Base-by-base conservation (phyloP, 78 protist species). In the Dictyostelium brefeldianum region DNA sequence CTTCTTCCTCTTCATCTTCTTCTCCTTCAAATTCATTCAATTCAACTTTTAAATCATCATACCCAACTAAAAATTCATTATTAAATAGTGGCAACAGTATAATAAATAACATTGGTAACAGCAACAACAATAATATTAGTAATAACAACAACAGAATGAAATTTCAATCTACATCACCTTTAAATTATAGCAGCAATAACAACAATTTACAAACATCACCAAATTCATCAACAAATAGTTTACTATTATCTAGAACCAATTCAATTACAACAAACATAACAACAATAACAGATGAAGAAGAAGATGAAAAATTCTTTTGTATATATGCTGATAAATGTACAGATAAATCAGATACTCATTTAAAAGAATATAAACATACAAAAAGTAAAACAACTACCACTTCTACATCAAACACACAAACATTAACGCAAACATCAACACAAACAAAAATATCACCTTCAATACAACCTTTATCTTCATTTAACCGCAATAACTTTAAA, bases 261-360 rank as follows among this genome's bases (percentile, higher is more conserved):
- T 2, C 1, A 36, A 36, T 8, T 18, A 7, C 15, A 59, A 17
- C 9, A 2, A 8, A 7, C 5, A 59, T 59, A 25, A 22, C 75
- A 25, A 22, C 75, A 67, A 11, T 25, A 57, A 51, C 18, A 27
- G 84, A 46, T 14, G 75, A 20, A 0, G 84, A 79, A 5, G 87
- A 80, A 10, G 50, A 29, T 14, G 62, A n/a, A 17, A 80, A 6
- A 46, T 80, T 80, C 46, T 8, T n/a, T 14, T 80, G 87, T 22
- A 62, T 80, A 3, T 22, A 36, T n/a, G 90, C 50, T 27, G 81
- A 62, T 27, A 20, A n/a, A 46, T 70, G 90, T 51, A 65, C 70
- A n/a, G 73, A 82, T 82, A 50, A 69, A 36, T 51, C 70, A 46
- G 81, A 65, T 14, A 4, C 0, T 51, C 90, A 70, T 50, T 46